Evolutionary conservation across 2,329 filamentous ascomycete genomes (phyloP).

Genomic region (Polychaeton citri): DNA sequence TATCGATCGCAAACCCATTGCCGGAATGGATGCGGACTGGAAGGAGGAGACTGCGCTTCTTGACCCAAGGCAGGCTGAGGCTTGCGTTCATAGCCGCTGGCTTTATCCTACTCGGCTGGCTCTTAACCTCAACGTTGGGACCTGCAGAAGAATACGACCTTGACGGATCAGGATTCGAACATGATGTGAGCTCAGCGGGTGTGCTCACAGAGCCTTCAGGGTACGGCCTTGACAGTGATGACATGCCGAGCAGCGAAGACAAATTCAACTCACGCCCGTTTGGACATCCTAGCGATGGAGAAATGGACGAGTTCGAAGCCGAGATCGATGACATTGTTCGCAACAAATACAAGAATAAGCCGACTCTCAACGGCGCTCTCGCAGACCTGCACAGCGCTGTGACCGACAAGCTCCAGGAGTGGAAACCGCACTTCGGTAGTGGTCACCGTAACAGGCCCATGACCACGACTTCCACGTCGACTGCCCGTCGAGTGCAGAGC

Average conservation of each 20-base stretch:
- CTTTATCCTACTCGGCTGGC: conserved; percentile 19
- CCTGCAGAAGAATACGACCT: conserved; percentile 3
- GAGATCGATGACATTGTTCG: conserved; percentile 5
- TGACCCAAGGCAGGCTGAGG: conserved; percentile 12
- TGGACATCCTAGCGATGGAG: neutral
- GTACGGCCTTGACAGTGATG: conserved; percentile 5
- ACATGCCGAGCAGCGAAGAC: neutral
- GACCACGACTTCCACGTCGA: neutral
- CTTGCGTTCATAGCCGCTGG: conserved; percentile 10
- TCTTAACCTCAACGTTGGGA: conserved; percentile 15
- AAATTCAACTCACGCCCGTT: too few relatives aligned
- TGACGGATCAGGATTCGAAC: conserved; percentile 1
- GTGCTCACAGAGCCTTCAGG: conserved; percentile 13
- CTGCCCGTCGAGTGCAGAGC: conserved; percentile 1
- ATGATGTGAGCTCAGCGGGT: conserved; percentile 8
- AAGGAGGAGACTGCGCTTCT: conserved; percentile 1
- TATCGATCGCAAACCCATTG: neutral
- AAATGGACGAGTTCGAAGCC: neutral
- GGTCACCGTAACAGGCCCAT: neutral
- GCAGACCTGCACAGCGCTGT: conserved; percentile 20
- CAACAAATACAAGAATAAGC: conserved; percentile 6
- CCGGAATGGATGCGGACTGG: neutral
- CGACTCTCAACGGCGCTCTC: conserved; percentile 19
- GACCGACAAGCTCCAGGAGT: conserved; percentile 17
- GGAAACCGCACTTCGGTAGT: conserved; percentile 13